Percentiles rank a stretch among this genome's conserved stretches.
Evolutionary conservation across 352 stramenopile genomes (phyloP).

Genomic region (Pythium myriotylum): DNA sequence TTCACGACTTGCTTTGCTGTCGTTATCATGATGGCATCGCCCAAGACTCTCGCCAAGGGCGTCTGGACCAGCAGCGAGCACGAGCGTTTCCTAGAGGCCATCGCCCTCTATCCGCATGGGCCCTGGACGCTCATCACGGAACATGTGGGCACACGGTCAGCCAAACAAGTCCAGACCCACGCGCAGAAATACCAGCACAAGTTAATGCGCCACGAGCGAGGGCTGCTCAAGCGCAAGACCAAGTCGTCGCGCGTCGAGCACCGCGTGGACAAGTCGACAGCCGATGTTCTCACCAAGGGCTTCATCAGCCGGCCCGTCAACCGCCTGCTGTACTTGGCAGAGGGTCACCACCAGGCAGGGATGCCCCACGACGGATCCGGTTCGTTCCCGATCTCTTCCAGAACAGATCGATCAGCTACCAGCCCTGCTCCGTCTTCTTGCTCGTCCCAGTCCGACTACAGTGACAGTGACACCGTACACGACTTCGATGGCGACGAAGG

Average conservation of each 20-base stretch:
- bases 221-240: slow-evolving; percentile 65
- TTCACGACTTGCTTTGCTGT: too few species aligned
- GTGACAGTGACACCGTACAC: background rate
- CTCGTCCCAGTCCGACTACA: background rate
- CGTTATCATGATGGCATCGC: too few species aligned
- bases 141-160: slow-evolving; percentile 68
- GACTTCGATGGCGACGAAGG: background rate
- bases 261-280: slow-evolving; percentile 14
- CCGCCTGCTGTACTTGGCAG: too few species aligned
- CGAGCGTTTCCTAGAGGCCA: slow-evolving; percentile 72
- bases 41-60: slow-evolving; percentile 17
- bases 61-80: slow-evolving; percentile 73
- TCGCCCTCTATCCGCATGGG: slow-evolving; percentile 68
- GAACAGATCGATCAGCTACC: too few species aligned
- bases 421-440: too few species aligned
- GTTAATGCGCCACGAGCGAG: slow-evolving; percentile 66
- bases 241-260: slow-evolving; percentile 21
- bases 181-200: slow-evolving; percentile 85
- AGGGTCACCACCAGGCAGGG: too few species aligned
- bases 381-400: too few species aligned
- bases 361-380: too few species aligned
- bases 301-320: background rate
- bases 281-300: slow-evolving; percentile 9
- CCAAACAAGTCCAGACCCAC: slow-evolving; percentile 79
- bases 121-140: slow-evolving; percentile 71